phyloP scores from a whole-genome alignment of 495 filamentous ascomycete species.

The Cercophora samala region DNA sequence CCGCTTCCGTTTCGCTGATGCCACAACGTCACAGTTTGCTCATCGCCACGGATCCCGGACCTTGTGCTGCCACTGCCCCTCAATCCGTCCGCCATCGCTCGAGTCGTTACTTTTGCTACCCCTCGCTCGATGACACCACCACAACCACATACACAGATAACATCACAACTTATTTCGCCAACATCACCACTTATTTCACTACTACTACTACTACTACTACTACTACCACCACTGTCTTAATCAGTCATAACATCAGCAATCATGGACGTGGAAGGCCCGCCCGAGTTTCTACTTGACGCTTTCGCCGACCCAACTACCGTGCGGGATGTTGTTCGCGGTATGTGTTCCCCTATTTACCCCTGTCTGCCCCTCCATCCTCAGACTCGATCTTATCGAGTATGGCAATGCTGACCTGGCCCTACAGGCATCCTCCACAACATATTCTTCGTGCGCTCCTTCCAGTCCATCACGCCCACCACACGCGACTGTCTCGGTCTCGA shows the following conservation, averaged over 20 bases:
- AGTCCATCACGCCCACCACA: slow-evolving; percentile 74
- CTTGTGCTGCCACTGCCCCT: not conserved
- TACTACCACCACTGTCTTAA: not conserved
- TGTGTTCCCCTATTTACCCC: slow-evolving; percentile 20
- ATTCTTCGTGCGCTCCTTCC: slow-evolving; percentile 98
- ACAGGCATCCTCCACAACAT: slow-evolving; percentile 91
- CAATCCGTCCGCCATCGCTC: slow-evolving; percentile 8
- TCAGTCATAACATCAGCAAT: slow-evolving; percentile 14
- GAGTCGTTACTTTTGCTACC: slow-evolving; percentile 4
- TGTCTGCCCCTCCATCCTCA: slow-evolving; percentile 11
- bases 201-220: too few species aligned
- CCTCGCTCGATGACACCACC: slow-evolving; percentile 11
- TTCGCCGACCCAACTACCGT: slow-evolving; percentile 78
- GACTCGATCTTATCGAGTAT: too few species aligned
- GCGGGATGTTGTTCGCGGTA: slow-evolving; percentile 91
- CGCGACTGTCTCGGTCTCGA: slow-evolving; percentile 91
- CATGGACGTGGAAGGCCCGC: slow-evolving; percentile 59
- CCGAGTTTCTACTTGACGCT: slow-evolving; percentile 80
- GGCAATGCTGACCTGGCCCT: not conserved
- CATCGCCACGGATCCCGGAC: not conserved
- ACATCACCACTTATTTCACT: too few species aligned
- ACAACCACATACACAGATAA: not conserved
- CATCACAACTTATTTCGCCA: not conserved
- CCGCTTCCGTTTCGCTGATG: not conserved
- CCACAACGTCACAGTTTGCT: not conserved